Base-by-base conservation (phyloP, 768 basidiomycete species). In the Amanita rubescens region DNA sequence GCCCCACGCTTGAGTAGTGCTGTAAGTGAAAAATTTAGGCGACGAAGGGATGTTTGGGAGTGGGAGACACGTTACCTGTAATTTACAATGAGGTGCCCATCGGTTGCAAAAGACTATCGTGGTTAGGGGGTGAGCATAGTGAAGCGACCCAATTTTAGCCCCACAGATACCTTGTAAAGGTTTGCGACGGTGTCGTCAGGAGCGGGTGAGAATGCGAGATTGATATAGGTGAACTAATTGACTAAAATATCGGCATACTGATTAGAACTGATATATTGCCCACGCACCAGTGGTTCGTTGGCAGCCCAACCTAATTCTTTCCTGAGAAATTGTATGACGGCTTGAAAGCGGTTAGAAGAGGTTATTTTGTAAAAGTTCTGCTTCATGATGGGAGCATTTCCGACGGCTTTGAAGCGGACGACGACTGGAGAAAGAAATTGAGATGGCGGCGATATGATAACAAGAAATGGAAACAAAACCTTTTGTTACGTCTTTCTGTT, bases 311-410 rank as follows among this genome's bases (percentile, higher is more conserved):
- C 84, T 35, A 97, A 69, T 65, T 97, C 93, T 63, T 83, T 90
- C 58, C 94, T 71, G 68, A 98, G 65, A 67, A 98, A 96, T 63
- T 90, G 85, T 38, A 95, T 93, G 52, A 98, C 94, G 7, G 92
- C 90, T 66, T 96, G 93, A 62, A 97, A 99, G 51, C 88, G 79
- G 66, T 96, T 94, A 37, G 87, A 85, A 11, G 94, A 89, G 0
- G 94, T 93, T 63, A 97, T 94, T 76, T 94, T 95, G 82, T 93
- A 97, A 61, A 94, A 90, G 72, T 95, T 97, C 71, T 95, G 91
- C 71, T 89, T 94, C 94, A 99, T 96, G 62, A 99, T 94, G 0
- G 95, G 95, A 1, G 94, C 95, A 61, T 95, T 94, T 43, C 95
- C 95, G 9, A 96, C 90, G 2, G 95, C 94, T 67, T 94, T 94